Conservation (phyloP, 306 rosid genomes). For the cucumber (Cucumis sativus) region Cucumber_9930_V3 NC_026657.2:11197001-11197500, state of each 20-base stretch:
- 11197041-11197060: constrained; percentile 66
- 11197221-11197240: constrained; percentile 10
- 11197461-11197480: constrained; percentile 11
- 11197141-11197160: background rate
- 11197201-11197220: background rate
- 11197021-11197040: constrained; percentile 84
- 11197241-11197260: constrained; percentile 15
- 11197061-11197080: constrained; percentile 29
- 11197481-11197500: constrained; percentile 48
- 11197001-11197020: constrained; percentile 97
- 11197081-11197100: background rate
- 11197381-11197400: background rate
- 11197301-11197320: constrained; percentile 42
- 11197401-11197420: background rate
- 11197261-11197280: constrained; percentile 33
- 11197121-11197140: background rate
- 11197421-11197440: constrained; percentile 3
- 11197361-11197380: constrained; percentile 21
- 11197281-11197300: constrained; percentile 36
- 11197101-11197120: background rate
- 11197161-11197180: background rate
- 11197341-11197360: constrained; percentile 39
- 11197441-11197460: constrained; percentile 3
- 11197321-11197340: constrained; percentile 42
- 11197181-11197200: background rate